These are phyloP conservation scores for Erigeron canadensis DNA, from an alignment of 129 eudicot genomes.

Conservation along the genomic window DNA sequence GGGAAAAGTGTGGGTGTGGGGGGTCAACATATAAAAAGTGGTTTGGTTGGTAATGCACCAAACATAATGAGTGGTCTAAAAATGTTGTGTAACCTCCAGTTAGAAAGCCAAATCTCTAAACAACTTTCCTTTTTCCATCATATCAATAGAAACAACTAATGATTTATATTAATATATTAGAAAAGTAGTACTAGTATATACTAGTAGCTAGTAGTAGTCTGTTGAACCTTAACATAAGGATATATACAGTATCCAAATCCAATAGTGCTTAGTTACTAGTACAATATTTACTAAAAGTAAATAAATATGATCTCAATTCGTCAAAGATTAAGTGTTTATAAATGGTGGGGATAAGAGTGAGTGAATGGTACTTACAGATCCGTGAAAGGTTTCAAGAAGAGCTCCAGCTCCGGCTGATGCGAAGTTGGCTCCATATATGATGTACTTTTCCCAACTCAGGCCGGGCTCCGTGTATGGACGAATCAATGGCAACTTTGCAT, in stretches of 20 bases:
- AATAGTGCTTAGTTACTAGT: too few relatives aligned
- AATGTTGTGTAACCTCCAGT: constrained; percentile 17
- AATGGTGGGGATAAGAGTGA: too few relatives aligned
- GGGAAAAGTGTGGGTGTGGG: neutral
- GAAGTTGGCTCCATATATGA: constrained; percentile 53
- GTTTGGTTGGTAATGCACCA: constrained; percentile 34
- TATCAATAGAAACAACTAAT: neutral
- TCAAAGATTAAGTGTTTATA: too few relatives aligned
- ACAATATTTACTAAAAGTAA: too few relatives aligned
- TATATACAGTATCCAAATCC: too few relatives aligned
- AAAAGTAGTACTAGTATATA: too few relatives aligned
- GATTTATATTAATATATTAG: neutral
- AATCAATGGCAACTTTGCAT: constrained; percentile 52
- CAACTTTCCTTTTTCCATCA: constrained; percentile 14
- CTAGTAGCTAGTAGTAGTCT: too few relatives aligned
- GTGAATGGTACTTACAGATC: constrained; percentile 48
- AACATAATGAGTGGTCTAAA: constrained; percentile 31
- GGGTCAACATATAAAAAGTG: constrained; percentile 23
- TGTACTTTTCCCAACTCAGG: constrained; percentile 4
- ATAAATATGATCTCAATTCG: too few relatives aligned
- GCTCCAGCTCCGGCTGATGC: constrained; percentile 79
- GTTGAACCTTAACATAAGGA: too few relatives aligned
- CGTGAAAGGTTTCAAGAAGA: constrained; percentile 52
- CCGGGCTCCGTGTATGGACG: constrained; percentile 44
- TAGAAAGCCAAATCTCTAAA: constrained; percentile 24